phyloP scores from a whole-genome alignment of 2,329 filamentous ascomycete species.

The Orbilia ellipsospora region DNA sequence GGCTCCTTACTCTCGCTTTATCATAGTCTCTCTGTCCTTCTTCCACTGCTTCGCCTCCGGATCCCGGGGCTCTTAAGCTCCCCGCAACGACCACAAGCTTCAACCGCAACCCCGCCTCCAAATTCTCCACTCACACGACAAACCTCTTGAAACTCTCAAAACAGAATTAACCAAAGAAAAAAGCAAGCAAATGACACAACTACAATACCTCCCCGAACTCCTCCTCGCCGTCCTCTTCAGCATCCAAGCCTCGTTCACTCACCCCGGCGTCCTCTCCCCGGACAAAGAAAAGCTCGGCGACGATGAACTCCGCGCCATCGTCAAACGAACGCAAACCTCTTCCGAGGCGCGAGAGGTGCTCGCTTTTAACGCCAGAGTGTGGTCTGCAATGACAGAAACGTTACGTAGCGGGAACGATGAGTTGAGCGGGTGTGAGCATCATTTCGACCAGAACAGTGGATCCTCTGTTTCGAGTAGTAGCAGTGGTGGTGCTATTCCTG shows the following conservation, averaged over 20 bases:
- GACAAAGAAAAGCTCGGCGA: slow-evolving; percentile 58
- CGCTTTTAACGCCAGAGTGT: slow-evolving; percentile 58
- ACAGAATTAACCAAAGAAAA: no score
- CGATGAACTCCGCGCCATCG: slow-evolving; percentile 58
- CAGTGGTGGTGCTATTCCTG: background rate
- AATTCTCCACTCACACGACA: background rate
- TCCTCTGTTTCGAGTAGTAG: background rate
- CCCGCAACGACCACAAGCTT: background rate
- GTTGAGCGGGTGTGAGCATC: slow-evolving; percentile 51
- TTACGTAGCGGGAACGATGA: slow-evolving; percentile 58
- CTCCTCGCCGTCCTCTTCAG: slow-evolving; percentile 59
- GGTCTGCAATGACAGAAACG: slow-evolving; percentile 58
- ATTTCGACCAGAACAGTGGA: slow-evolving; percentile 24
- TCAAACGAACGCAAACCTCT: slow-evolving; percentile 58
- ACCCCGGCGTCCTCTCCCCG: slow-evolving; percentile 58
- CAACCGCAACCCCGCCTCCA: background rate
- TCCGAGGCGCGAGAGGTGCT: slow-evolving; percentile 59
- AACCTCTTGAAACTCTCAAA: background rate
- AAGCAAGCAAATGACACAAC: slow-evolving; percentile 43
- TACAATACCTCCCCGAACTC: slow-evolving; percentile 57
- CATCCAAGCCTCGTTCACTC: slow-evolving; percentile 59
- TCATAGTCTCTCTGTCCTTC: background rate
- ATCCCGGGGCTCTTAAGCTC: background rate
- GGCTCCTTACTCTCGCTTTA: background rate
- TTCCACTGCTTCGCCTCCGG: background rate